phyloP scores from a whole-genome alignment of 495 filamentous ascomycete species.

The Pyronema domesticum region DNA sequence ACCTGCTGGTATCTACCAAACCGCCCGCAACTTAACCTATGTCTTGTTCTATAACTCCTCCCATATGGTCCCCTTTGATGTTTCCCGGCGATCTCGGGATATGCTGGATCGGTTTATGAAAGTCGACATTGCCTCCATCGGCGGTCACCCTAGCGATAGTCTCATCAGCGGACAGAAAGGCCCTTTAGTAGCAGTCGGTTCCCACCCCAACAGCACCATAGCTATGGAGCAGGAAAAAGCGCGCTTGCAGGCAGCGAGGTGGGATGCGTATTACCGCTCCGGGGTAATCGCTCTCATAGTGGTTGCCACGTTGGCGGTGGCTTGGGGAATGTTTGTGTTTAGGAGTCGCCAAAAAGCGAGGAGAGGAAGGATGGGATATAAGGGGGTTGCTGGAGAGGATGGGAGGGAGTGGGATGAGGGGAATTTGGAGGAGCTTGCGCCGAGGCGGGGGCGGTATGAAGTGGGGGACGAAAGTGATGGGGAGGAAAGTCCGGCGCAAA shows the following conservation, averaged over 20 bases:
- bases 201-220: slow-evolving; percentile 51
- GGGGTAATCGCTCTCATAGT: slow-evolving; percentile 80
- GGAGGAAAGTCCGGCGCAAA: too few species aligned
- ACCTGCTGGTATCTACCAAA: slow-evolving; percentile 78
- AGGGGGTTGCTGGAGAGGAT: slow-evolving; percentile 27
- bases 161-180: slow-evolving; percentile 69
- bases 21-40: slow-evolving; percentile 88
- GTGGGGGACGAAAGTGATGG: slow-evolving; percentile 21
- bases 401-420: slow-evolving; percentile 79
- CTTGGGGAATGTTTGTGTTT: slow-evolving; percentile 81
- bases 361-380: slow-evolving; percentile 31
- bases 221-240: slow-evolving; percentile 53
- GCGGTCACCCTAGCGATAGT: slow-evolving; percentile 65
- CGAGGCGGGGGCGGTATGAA: not conserved
- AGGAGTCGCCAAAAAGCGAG: slow-evolving; percentile 40
- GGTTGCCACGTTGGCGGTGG: slow-evolving; percentile 55
- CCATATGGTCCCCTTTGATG: slow-evolving; percentile 96
- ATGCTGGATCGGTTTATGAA: slow-evolving; percentile 96
- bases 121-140: slow-evolving; percentile 82
- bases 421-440: slow-evolving; percentile 41
- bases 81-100: slow-evolving; percentile 67
- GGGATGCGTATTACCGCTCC: slow-evolving; percentile 80
- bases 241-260: slow-evolving; percentile 68
- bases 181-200: slow-evolving; percentile 68
- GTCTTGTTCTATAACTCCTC: slow-evolving; percentile 86